phyloP scores from a whole-genome alignment of 2,329 filamentous ascomycete genomes.

The Trichoderma sp. region DNA sequence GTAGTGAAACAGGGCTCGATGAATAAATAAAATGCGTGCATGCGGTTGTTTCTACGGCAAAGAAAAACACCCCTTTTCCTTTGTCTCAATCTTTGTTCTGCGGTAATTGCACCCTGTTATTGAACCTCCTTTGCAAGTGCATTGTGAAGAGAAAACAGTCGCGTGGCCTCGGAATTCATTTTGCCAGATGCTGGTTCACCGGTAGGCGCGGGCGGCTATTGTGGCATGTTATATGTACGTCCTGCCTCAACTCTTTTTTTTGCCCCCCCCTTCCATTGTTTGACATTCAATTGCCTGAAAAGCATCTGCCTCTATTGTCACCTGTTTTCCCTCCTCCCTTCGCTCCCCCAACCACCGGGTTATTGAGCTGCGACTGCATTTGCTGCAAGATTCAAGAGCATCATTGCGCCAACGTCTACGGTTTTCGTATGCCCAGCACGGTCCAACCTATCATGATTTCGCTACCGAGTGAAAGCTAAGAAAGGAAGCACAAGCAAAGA shows the following conservation, averaged over 20 bases:
- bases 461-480: neutral
- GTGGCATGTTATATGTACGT: constrained; percentile 8
- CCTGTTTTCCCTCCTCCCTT: neutral
- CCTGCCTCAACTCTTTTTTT: constrained; percentile 3
- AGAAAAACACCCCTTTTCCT: neutral
- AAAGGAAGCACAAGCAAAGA: neutral
- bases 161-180: neutral
- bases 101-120: neutral
- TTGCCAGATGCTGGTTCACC: constrained; percentile 9
- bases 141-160: neutral
- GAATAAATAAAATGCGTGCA: neutral
- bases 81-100: neutral
- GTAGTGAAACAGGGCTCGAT: neutral
- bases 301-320: neutral
- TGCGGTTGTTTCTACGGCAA: neutral
- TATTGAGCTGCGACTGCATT: neutral
- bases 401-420: neutral
- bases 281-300: neutral
- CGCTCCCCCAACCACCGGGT: too few species aligned
- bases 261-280: neutral
- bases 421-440: neutral
- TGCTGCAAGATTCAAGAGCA: neutral
- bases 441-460: neutral
- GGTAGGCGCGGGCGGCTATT: constrained; percentile 15
- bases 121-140: neutral